phyloP scores from a whole-genome alignment of 768 basidiomycete species.

The Hericium alpestre region DNA sequence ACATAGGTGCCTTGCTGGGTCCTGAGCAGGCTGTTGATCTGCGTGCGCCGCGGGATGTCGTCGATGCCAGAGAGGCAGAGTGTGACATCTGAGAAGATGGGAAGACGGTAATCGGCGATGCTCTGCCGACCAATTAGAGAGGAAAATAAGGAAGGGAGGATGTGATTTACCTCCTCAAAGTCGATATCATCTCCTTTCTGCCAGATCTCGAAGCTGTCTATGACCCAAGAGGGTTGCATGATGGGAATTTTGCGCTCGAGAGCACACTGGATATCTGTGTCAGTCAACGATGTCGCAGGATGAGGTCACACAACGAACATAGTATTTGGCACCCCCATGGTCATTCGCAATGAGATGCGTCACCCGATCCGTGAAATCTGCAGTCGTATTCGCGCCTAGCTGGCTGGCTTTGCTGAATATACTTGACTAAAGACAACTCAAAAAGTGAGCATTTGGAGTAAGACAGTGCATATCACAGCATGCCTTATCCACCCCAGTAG shows the following conservation, averaged over 20 bases:
- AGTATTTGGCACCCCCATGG: conserved; percentile 81
- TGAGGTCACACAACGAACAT: conserved; percentile 30
- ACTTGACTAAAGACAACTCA: conserved; percentile 34
- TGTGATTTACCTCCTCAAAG: conserved; percentile 39
- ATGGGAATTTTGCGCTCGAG: conserved; percentile 74
- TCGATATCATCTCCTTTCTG: conserved; percentile 72
- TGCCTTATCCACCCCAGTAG: conserved; percentile 79
- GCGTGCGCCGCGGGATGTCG: conserved; percentile 44
- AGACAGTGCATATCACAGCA: conserved; percentile 10
- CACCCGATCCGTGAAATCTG: conserved; percentile 73
- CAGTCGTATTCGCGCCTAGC: conserved; percentile 62
- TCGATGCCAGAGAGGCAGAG: conserved; percentile 71
- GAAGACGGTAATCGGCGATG: conserved; percentile 49
- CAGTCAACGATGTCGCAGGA: neutral
- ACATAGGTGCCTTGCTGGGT: conserved; percentile 57
- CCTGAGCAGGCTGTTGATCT: conserved; percentile 54
- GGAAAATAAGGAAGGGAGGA: neutral
- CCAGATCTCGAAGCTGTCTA: conserved; percentile 63
- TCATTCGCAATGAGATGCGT: conserved; percentile 78
- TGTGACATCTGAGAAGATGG: conserved; percentile 59
- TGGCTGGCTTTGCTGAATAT: conserved; percentile 70
- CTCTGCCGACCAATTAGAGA: conserved; percentile 32
- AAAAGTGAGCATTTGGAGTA: neutral
- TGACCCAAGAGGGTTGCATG: conserved; percentile 68
- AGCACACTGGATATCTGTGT: conserved; percentile 49